phyloP scores from a whole-genome alignment of 352 stramenopile genomes.

The Phytophthora lateralis region DNA sequence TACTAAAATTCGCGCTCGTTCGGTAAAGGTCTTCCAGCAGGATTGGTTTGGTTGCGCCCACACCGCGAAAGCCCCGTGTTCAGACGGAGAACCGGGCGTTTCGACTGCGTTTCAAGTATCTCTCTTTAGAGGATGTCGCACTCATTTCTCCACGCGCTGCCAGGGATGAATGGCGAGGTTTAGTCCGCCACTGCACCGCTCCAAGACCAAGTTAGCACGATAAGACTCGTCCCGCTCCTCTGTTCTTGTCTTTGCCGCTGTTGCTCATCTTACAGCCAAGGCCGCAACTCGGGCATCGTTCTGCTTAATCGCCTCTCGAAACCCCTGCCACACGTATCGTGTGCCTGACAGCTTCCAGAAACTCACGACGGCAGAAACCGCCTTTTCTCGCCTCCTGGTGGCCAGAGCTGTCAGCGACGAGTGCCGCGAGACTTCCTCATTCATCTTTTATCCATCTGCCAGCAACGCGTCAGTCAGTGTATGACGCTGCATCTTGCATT shows the following conservation, averaged over 20 bases:
- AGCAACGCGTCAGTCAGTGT: not conserved
- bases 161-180: not conserved
- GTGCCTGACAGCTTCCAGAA: conserved; percentile 26
- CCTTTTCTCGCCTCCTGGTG: conserved; percentile 9
- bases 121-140: conserved; percentile 30
- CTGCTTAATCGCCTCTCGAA: conserved; percentile 26
- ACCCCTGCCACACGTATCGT: conserved; percentile 14
- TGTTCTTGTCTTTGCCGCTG: not conserved
- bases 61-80: not conserved
- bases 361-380: conserved; percentile 27
- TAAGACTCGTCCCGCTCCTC: conserved; percentile 20
- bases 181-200: not conserved
- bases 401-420: not conserved
- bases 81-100: conserved; percentile 26
- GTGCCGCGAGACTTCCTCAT: conserved; percentile 23
- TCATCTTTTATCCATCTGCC: conserved; percentile 23
- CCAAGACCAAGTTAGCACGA: conserved; percentile 3
- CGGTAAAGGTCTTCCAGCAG: conserved; percentile 4
- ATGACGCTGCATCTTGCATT: conserved; percentile 17
- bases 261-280: conserved; percentile 4
- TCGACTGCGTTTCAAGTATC: conserved; percentile 35
- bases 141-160: conserved; percentile 3
- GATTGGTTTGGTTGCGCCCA: conserved; percentile 17
- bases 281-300: conserved; percentile 16
- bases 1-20: conserved; percentile 5